These are phyloP conservation scores for Citrullus mucosospermus DNA, from an alignment of 306 rosid species.

Conservation along the genomic window DNA sequence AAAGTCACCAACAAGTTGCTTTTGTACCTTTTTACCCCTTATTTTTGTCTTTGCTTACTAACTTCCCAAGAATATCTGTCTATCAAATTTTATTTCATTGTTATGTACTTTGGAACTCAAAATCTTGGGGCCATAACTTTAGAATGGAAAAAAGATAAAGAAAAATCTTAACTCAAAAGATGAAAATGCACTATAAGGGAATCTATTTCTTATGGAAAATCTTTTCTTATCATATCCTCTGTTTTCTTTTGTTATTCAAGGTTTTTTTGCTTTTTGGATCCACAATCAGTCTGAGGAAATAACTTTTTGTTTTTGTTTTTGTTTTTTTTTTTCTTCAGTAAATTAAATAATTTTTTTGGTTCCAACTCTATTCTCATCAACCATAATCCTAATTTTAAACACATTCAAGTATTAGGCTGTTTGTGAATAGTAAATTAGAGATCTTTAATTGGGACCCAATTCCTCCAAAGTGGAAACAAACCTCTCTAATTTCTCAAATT, in stretches of 20 bases:
- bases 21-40: constrained; percentile 3
- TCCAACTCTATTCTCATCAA: background rate
- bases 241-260: background rate
- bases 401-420: no score
- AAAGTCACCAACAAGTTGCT: background rate
- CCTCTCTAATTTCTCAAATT: no score
- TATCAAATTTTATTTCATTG: background rate
- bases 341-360: background rate
- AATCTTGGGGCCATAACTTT: background rate
- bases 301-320: background rate
- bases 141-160: background rate
- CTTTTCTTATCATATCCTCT: background rate
- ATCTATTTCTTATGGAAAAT: background rate
- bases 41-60: background rate
- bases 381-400: no score
- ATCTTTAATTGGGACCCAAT: background rate
- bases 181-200: background rate
- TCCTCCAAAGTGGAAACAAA: background rate
- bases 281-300: background rate
- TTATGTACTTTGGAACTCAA: background rate
- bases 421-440: no score
- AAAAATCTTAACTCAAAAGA: background rate
- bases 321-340: background rate
- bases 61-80: constrained; percentile 2
- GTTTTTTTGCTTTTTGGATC: background rate